Base-by-base conservation (phyloP, 805 yeast species). In the Kodamaea leandrae region DNA sequence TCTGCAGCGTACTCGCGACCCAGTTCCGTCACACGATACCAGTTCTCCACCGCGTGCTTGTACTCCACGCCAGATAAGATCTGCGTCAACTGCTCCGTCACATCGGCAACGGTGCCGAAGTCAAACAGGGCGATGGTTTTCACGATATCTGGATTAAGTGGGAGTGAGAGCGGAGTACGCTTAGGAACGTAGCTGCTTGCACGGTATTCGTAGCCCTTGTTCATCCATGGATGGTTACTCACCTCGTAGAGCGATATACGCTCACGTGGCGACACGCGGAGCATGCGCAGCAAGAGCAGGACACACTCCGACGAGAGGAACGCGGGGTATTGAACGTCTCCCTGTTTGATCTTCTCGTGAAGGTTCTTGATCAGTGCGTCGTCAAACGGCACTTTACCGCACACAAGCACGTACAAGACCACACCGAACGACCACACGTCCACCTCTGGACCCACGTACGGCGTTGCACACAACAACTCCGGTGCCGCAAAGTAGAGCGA, bases 361-460 rank as follows among this genome's bases (percentile, higher is more conserved):
- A 93, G 72, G 1, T 86, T 90, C 34, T 90, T 82, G 48, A 95
- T 95, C 50, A 86, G 82, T 54, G 88, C 95, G 58, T 93, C 98
- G 61, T 93, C 99, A 61, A 93, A 93, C 6, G 99, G 99, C 10
- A 93, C 98, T 60, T 88, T 90, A 41, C 99, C 99, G 61, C 97
- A 90, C 2, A 93, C 96, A 46, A 93, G 71, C 6, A 93, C 99
- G 57, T 88, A 93, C 37, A 93, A 66, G 0, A 93, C 98, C 23
- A 93, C 96, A 49, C 99, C 99, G 71, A 90, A 91, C 2, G 96
- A 87, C 99, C 99, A 93, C 14, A 93, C 83, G 61, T 93, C 99
- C 36, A 93, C 96, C 61, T 93, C 99, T 1, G 99, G 99, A 0
- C 99, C 99, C 26, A 77, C 72, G 55, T 93, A 93, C 1, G 96